Conservation (phyloP, 1,284 basidiomycete genomes). For the Pascua guehoae region DNA sequence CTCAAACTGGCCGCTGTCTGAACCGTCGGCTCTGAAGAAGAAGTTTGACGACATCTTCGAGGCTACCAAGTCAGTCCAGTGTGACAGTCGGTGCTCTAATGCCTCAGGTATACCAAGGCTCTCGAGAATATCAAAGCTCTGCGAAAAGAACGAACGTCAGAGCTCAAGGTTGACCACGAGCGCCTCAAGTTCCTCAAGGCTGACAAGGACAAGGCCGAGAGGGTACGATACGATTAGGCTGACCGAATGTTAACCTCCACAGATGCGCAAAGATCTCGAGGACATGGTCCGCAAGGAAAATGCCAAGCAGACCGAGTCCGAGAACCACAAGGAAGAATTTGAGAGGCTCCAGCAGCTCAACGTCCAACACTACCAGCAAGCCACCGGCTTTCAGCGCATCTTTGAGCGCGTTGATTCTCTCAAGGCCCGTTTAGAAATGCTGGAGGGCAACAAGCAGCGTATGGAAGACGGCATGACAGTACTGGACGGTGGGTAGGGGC, state of each 20-base stretch:
- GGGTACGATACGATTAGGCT: constrained; percentile 40
- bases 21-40: constrained; percentile 88
- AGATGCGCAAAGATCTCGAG: constrained; percentile 39
- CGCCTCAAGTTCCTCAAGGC: constrained; percentile 72
- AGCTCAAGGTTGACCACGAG: constrained; percentile 91
- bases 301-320: constrained; percentile 69
- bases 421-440: constrained; percentile 64
- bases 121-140: constrained; percentile 86
- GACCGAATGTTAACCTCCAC: background rate
- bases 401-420: constrained; percentile 70
- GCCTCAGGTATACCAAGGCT: constrained; percentile 84
- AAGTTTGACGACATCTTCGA: constrained; percentile 99
- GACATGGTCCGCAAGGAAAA: constrained; percentile 66
- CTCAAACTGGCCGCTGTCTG: constrained; percentile 94
- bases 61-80: constrained; percentile 71
- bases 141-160: constrained; percentile 82
- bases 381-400: constrained; percentile 77
- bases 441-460: constrained; percentile 61
- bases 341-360: constrained; percentile 70
- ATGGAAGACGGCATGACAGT: constrained; percentile 59
- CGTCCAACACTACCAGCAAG: constrained; percentile 74
- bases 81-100: background rate
- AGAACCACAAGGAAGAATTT: constrained; percentile 66
- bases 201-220: constrained; percentile 84
- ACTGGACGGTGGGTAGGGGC: constrained; percentile 59